These are phyloP conservation scores for Porcisia hertigi DNA, from an alignment of 208 protist species.

Conservation along the genomic window DNA sequence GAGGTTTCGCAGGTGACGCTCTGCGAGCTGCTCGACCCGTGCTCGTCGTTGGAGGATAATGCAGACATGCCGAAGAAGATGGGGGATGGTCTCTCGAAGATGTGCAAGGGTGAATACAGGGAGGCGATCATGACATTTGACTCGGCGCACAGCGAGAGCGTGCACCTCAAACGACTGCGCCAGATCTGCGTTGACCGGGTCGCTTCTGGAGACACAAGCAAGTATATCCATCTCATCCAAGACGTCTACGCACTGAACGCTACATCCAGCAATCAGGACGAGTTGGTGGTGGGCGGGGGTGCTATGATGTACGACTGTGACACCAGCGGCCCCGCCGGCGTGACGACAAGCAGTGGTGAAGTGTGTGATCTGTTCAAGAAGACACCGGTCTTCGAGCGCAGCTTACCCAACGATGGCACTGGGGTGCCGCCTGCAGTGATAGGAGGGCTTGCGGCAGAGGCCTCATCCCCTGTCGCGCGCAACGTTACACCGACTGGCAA, in stretches of 20 bases:
- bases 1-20: slow-evolving; percentile 46
- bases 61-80: slow-evolving; percentile 40
- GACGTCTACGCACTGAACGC: slow-evolving; percentile 38
- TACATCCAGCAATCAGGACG: slow-evolving; percentile 10
- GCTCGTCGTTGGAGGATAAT: slow-evolving; percentile 15
- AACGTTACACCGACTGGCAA: slow-evolving; percentile 1
- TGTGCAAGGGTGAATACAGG: slow-evolving; percentile 60
- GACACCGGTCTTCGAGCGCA: slow-evolving; percentile 15
- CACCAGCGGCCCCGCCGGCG: not conserved
- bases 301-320: slow-evolving; percentile 6
- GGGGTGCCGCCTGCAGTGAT: slow-evolving; percentile 9
- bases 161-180: slow-evolving; percentile 48
- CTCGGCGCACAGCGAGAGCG: slow-evolving; percentile 34
- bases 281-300: slow-evolving; percentile 5
- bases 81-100: slow-evolving; percentile 55
- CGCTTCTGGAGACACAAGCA: slow-evolving; percentile 38
- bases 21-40: slow-evolving; percentile 49
- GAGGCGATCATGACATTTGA: slow-evolving; percentile 34
- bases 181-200: slow-evolving; percentile 49
- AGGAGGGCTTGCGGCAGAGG: slow-evolving; percentile 7
- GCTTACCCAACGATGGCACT: slow-evolving; percentile 12
- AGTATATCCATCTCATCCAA: slow-evolving; percentile 42
- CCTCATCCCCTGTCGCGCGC: not conserved
- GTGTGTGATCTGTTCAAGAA: slow-evolving; percentile 10
- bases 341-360: slow-evolving; percentile 3